These are phyloP conservation scores for Cladophialophora exuberans DNA, from an alignment of 2,329 filamentous ascomycete species.

Conservation along the genomic window DNA sequence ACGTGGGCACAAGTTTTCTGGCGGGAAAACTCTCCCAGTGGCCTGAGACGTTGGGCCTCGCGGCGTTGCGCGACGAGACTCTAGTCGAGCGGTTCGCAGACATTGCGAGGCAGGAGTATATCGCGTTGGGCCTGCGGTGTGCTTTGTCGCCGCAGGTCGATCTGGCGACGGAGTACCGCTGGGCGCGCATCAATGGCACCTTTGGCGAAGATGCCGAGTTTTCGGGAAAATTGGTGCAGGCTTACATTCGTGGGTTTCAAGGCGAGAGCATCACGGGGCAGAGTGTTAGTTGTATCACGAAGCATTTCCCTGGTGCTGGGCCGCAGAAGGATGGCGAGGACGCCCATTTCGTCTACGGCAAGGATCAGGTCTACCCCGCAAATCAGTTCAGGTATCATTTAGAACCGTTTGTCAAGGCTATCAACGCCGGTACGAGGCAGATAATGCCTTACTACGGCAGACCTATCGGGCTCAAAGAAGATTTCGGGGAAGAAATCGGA, in stretches of 20 bases:
- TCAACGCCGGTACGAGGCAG: slow-evolving; percentile 16
- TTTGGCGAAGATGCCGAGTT: slow-evolving; percentile 50
- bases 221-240: slow-evolving; percentile 13
- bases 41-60: slow-evolving; percentile 57
- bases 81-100: slow-evolving; percentile 55
- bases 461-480: slow-evolving; percentile 9
- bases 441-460: slow-evolving; percentile 27
- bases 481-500: slow-evolving; percentile 34
- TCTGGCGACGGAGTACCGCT: slow-evolving; percentile 55
- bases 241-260: slow-evolving; percentile 22
- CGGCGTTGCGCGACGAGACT: slow-evolving; percentile 50
- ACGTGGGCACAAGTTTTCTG: slow-evolving; percentile 45
- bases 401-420: slow-evolving; percentile 19
- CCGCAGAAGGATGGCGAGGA: slow-evolving; percentile 56
- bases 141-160: slow-evolving; percentile 58
- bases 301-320: slow-evolving; percentile 59
- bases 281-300: slow-evolving; percentile 48
- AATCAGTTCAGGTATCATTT: slow-evolving; percentile 47
- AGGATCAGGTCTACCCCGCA: slow-evolving; percentile 56
- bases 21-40: slow-evolving; percentile 55
- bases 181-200: slow-evolving; percentile 51
- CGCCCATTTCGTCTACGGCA: slow-evolving; percentile 57
- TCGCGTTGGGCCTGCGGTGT: slow-evolving; percentile 47
- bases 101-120: slow-evolving; percentile 53
- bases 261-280: no score